Evolutionary conservation across 2,329 filamentous ascomycete genomes (phyloP), one percentile per base, ranked within the genome.

Genomic region (Beauveria varroae): DNA sequence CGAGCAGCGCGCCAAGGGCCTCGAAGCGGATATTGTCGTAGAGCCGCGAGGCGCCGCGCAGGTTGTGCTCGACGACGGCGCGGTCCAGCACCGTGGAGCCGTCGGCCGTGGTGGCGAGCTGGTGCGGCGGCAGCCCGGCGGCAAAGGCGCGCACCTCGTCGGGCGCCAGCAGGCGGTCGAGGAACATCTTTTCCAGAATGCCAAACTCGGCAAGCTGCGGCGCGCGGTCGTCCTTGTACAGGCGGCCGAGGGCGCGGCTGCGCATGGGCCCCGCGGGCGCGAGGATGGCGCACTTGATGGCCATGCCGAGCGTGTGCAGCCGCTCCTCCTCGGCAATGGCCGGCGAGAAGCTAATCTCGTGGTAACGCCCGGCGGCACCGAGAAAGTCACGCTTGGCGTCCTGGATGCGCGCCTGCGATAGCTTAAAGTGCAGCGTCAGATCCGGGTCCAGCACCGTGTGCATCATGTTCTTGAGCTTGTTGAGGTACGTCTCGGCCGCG

Each of bases 101-200:
- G 73, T 99, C 95, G 0, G 90, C 83, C 0, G 91, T 97, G 64
- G 85, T 87, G 26, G 95, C 95, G 2, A 97, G 85, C 75, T 99
- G 95, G 75, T 99, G 95, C 24, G 90, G 88, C 61, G 86, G 83
- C 54, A 99, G 80, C 57, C 86, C 87, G 67, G 89, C 80, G 0
- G 93, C 89, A 70, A 99, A 99, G 60, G 90, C 87, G 43, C 87
- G 85, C 47, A 97, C 91, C 76, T 99, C 95, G n/a, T 81, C 83
- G 0, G 88, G 85, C 0, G 85, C 84, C 54, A 99, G 81, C 3
- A 99, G 80, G 6, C 93, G 86, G 74, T 98, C 91, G 54, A 98
- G 81, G 74, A 96, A 96, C 85, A 99, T 98, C 79, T 98, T 98
- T 78, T 98, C 95, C 16, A 99, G 79, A 59, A 99, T 97, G 54